phyloP scores from a whole-genome alignment of 768 basidiomycete species.

The Suillus spraguei region DNA sequence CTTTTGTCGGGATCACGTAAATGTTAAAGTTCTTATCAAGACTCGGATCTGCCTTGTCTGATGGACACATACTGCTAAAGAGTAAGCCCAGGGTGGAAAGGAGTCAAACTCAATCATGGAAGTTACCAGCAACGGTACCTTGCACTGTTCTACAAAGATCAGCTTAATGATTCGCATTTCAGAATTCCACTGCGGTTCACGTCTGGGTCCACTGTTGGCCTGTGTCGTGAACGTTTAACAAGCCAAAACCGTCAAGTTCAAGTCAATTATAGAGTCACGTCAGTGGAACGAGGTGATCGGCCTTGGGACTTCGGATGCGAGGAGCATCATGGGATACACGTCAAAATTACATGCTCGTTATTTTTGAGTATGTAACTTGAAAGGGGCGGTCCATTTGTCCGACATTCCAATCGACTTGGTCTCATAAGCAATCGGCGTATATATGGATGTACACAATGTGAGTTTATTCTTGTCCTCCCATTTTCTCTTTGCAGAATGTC shows the following conservation, averaged over 20 bases:
- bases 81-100: not conserved
- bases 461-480: not conserved
- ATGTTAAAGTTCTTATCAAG: not conserved
- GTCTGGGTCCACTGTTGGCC: not conserved
- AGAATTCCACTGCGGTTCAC: not conserved
- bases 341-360: constrained; percentile 3
- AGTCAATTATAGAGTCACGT: not conserved
- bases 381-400: constrained; percentile 3
- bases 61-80: not conserved
- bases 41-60: not conserved
- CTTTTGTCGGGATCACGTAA: not conserved
- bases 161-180: not conserved
- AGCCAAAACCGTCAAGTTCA: not conserved
- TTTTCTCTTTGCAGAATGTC: not conserved
- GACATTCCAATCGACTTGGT: not conserved
- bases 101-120: not conserved
- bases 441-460: not conserved
- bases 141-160: not conserved
- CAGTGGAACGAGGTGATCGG: not conserved
- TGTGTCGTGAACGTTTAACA: not conserved
- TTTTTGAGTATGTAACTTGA: constrained; percentile 11
- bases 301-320: not conserved
- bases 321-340: not conserved
- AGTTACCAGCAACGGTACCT: not conserved
- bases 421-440: not conserved